Evolutionary conservation across 352 stramenopile genomes (phyloP).

Genomic region (Peronospora belbahrii): DNA sequence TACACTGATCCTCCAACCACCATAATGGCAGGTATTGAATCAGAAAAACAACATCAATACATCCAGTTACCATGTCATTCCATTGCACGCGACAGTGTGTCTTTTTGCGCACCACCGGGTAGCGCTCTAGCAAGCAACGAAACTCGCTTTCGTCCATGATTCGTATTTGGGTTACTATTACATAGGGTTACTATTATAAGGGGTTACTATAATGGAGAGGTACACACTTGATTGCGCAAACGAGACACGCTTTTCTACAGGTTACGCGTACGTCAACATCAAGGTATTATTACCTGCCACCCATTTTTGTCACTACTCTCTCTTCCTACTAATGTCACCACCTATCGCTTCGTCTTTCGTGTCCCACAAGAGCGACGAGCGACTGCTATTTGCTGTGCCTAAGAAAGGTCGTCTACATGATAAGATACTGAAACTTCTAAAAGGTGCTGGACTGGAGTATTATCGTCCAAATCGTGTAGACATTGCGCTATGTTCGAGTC

Average conservation of each 20-base stretch:
- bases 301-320: no score
- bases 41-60: neutral
- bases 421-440: slow-evolving; percentile 93
- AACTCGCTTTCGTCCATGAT: slow-evolving; percentile 72
- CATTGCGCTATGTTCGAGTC: slow-evolving; percentile 89
- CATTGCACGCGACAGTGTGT: slow-evolving; percentile 71
- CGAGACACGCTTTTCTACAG: no score
- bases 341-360: slow-evolving; percentile 2
- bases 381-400: slow-evolving; percentile 90
- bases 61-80: slow-evolving; percentile 51
- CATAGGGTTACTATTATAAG: neutral
- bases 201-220: no score
- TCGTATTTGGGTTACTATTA: neutral
- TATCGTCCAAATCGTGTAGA: slow-evolving; percentile 86
- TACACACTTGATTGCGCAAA: slow-evolving; percentile 6
- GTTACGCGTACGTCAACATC: slow-evolving; percentile 2
- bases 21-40: neutral
- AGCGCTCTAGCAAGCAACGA: slow-evolving; percentile 54
- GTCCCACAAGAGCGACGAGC: slow-evolving; percentile 37
- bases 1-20: neutral
- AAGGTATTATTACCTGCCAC: slow-evolving; percentile 4
- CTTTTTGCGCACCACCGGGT: slow-evolving; percentile 73
- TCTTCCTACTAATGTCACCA: no score
- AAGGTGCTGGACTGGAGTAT: slow-evolving; percentile 94
- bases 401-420: slow-evolving; percentile 98